Conservation (phyloP, 139 green algal genomes). For the Closterium sp. region DNA sequence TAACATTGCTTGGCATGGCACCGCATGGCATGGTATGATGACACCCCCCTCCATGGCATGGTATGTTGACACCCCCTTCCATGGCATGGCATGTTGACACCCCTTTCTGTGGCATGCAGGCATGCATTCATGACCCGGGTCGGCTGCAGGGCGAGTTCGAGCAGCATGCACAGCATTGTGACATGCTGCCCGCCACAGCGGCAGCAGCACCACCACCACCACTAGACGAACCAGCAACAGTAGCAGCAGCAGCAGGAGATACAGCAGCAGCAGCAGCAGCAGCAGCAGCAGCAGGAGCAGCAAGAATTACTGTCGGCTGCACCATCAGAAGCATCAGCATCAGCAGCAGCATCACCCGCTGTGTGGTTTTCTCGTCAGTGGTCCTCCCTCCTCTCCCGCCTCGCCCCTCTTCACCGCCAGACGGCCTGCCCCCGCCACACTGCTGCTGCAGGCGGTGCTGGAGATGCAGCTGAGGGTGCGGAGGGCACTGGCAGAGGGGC, state of each 20-base stretch:
- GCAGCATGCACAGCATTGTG: neutral
- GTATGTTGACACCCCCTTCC: no score
- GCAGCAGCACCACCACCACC: no score
- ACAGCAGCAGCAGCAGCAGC: neutral
- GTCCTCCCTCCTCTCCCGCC: neutral
- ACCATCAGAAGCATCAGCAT: neutral
- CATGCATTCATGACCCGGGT: neutral
- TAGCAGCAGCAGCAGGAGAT: neutral
- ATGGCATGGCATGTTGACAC: neutral
- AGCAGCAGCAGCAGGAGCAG: neutral
- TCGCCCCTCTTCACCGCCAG: neutral
- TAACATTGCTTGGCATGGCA: no score
- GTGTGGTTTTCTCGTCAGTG: neutral
- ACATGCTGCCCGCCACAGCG: neutral
- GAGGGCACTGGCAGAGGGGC: no score
- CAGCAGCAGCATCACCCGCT: neutral
- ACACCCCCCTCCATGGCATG: no score
- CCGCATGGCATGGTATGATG: no score
- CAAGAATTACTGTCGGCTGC: neutral
- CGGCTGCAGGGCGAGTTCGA: neutral
- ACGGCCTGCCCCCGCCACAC: neutral
- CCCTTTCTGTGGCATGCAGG: neutral
- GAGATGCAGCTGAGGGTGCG: neutral
- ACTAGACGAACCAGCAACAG: no score
- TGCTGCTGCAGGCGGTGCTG: neutral